A percentile compares a stretch with the other conserved stretches of the same genome.
Conservation (phyloP, 148 eudicot genomes). For the Arbutus unedo region DNA sequence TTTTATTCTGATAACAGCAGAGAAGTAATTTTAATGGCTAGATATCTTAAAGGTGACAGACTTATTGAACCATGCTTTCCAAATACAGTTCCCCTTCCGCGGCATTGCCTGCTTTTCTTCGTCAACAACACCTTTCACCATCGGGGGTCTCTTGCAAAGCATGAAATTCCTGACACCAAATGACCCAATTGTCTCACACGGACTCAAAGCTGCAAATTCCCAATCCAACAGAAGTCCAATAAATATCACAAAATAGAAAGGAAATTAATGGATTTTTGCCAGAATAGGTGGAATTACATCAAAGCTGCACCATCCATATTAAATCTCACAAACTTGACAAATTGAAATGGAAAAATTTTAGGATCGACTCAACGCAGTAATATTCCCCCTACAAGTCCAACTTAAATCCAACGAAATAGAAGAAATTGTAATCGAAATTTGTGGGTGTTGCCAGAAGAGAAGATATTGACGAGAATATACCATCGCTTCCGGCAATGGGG, state of each 20-base stretch:
- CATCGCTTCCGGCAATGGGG: constrained; percentile 35
- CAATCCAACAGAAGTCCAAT: background rate
- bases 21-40: constrained; percentile 40
- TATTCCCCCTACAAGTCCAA: background rate
- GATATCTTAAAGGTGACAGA: constrained; percentile 57
- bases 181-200: constrained; percentile 48
- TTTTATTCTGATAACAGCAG: background rate
- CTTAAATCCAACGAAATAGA: background rate
- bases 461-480: constrained; percentile 16
- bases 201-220: constrained; percentile 38
- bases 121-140: constrained; percentile 16
- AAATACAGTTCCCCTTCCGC: constrained; percentile 50
- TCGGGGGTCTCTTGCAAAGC: constrained; percentile 54
- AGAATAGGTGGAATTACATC: background rate
- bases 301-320: background rate
- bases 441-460: background rate
- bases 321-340: background rate
- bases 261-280: background rate
- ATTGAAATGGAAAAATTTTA: background rate
- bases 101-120: constrained; percentile 24
- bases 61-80: constrained; percentile 82
- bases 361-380: background rate
- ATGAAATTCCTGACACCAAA: constrained; percentile 46
- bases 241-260: background rate
- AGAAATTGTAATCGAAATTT: background rate